Evolutionary conservation across 2,329 filamentous ascomycete genomes (phyloP).

Genomic region (Rosellinia necatrix): DNA sequence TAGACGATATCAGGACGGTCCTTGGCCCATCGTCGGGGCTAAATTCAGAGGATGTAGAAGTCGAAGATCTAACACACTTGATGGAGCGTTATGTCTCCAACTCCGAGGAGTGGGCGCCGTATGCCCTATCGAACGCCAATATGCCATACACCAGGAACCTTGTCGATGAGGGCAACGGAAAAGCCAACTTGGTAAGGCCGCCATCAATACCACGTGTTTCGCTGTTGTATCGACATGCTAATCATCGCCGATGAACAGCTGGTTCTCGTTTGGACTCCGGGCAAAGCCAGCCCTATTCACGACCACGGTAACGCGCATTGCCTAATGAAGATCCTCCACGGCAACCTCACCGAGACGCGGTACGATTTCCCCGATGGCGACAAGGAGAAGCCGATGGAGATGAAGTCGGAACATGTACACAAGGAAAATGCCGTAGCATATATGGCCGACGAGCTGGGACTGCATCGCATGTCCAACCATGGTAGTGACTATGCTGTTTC

Average conservation of each 20-base stretch:
- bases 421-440: slow-evolving; percentile 78
- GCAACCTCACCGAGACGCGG: slow-evolving; percentile 78
- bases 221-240: slow-evolving; percentile 21
- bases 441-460: slow-evolving; percentile 87
- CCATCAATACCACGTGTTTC: neutral
- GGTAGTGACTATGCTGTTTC: slow-evolving; percentile 80
- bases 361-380: slow-evolving; percentile 70
- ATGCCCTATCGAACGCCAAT: slow-evolving; percentile 72
- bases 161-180: slow-evolving; percentile 84
- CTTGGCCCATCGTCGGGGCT: slow-evolving; percentile 83
- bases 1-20: slow-evolving; percentile 71
- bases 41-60: slow-evolving; percentile 80
- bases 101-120: slow-evolving; percentile 72
- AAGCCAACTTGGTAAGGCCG: slow-evolving; percentile 54
- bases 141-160: slow-evolving; percentile 84
- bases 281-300: slow-evolving; percentile 82
- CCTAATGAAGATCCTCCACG: slow-evolving; percentile 86
- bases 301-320: slow-evolving; percentile 90
- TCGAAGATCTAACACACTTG: slow-evolving; percentile 68
- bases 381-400: slow-evolving; percentile 60
- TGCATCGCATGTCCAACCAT: slow-evolving; percentile 82
- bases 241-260: slow-evolving; percentile 58
- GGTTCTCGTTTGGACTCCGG: slow-evolving; percentile 86
- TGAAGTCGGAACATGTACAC: slow-evolving; percentile 71
- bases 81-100: slow-evolving; percentile 77